These are phyloP conservation scores for Alternaria consortialis DNA, from an alignment of 2,329 filamentous ascomycete species.

Conservation along the genomic window DNA sequence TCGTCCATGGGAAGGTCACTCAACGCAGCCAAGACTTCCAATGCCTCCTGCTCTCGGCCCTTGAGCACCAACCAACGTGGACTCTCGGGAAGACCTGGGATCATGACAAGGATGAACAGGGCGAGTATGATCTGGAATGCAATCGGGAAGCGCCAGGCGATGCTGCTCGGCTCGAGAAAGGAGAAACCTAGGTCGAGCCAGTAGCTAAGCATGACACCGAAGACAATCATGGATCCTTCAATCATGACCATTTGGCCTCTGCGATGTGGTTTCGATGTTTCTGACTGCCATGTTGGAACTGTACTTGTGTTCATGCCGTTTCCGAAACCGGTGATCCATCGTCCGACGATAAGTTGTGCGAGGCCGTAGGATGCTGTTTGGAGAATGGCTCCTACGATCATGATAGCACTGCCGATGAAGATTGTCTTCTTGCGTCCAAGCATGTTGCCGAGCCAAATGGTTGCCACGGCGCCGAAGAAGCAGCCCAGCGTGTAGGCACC, in stretches of 20 bases:
- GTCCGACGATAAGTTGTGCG: constrained; percentile 57
- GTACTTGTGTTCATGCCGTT: constrained; percentile 49
- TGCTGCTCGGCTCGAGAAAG: constrained; percentile 56
- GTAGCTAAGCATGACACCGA: constrained; percentile 56
- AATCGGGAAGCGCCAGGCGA: constrained; percentile 61
- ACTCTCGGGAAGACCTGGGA: constrained; percentile 54
- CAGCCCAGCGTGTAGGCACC: constrained; percentile 54
- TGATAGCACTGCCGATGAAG: constrained; percentile 67
- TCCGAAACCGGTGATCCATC: constrained; percentile 61
- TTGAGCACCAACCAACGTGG: constrained; percentile 64
- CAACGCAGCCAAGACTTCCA: constrained; percentile 48
- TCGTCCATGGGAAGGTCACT: constrained; percentile 53
- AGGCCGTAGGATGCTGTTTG: constrained; percentile 62
- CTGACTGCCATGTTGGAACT: constrained; percentile 59
- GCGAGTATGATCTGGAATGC: constrained; percentile 66
- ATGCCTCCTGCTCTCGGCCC: constrained; percentile 57
- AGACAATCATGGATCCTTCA: constrained; percentile 57
- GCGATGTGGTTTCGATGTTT: constrained; percentile 57
- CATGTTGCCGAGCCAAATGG: constrained; percentile 63
- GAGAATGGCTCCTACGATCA: constrained; percentile 67
- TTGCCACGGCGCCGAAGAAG: constrained; percentile 55
- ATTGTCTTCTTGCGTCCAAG: constrained; percentile 67
- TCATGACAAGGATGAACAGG: constrained; percentile 61
- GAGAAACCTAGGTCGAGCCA: constrained; percentile 57
- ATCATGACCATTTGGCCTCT: constrained; percentile 60